These are phyloP conservation scores for Crithidia acanthocephali DNA, from an alignment of 208 protist genomes.

Conservation along the genomic window DNA sequence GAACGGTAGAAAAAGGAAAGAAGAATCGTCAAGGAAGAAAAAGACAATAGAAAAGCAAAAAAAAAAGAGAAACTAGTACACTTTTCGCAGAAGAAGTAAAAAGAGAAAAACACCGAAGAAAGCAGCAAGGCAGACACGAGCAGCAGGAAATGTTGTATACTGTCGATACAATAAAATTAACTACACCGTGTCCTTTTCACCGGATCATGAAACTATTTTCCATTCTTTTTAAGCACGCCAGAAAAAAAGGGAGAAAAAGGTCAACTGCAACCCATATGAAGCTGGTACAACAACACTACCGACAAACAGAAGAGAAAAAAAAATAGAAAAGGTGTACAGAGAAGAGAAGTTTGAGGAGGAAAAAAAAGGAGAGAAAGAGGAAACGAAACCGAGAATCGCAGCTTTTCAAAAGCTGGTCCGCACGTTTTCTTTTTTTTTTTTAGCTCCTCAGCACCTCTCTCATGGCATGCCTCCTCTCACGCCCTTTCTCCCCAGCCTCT, in stretches of 20 bases:
- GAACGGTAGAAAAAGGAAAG: background rate
- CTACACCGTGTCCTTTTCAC: background rate
- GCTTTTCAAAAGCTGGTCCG: too few relatives aligned
- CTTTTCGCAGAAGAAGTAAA: constrained; percentile 4
- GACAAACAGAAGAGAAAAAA: background rate
- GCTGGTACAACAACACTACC: background rate
- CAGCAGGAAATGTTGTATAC: background rate
- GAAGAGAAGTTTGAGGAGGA: background rate
- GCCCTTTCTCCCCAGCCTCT: too few relatives aligned
- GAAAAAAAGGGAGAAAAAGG: constrained; percentile 4
- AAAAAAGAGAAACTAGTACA: constrained; percentile 1
- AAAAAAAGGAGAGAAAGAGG: too few relatives aligned
- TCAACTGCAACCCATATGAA: background rate
- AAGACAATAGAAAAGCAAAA: background rate
- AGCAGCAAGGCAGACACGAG: constrained; percentile 12
- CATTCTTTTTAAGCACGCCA: background rate
- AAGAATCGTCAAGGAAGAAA: background rate
- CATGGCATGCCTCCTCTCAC: too few relatives aligned
- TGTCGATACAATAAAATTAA: background rate
- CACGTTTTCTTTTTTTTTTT: too few relatives aligned
- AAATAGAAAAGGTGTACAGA: background rate
- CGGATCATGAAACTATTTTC: too few relatives aligned
- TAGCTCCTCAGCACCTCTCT: too few relatives aligned
- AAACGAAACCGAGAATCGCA: too few relatives aligned
- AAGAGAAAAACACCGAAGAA: constrained; percentile 6